Evolutionary conservation across 2,329 filamentous ascomycete genomes (phyloP).

Genomic region (Botryotinia calthae): DNA sequence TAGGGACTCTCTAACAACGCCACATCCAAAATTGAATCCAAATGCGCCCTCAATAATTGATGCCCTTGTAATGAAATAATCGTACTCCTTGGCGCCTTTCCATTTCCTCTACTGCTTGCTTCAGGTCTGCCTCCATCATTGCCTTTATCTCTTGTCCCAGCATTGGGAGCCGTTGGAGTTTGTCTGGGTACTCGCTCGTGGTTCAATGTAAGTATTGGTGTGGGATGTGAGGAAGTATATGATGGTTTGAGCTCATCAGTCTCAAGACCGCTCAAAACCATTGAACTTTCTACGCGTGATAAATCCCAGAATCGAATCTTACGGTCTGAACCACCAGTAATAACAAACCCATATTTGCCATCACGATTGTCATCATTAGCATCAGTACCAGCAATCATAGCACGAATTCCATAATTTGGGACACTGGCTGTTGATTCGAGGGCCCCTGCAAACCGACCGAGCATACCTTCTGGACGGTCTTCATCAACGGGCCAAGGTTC

Average conservation of each 20-base stretch:
- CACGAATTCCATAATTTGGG: constrained; percentile 64
- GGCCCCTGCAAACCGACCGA: constrained; percentile 76
- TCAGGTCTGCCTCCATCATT: constrained; percentile 32
- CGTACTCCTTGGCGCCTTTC: constrained; percentile 66
- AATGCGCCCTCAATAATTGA: constrained; percentile 77
- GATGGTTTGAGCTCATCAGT: constrained; percentile 69
- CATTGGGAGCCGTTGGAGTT: constrained; percentile 36
- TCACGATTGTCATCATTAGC: constrained; percentile 68
- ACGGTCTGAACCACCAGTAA: constrained; percentile 86
- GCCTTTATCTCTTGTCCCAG: constrained; percentile 26
- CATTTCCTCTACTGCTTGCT: constrained; percentile 34
- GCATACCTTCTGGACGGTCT: constrained; percentile 81
- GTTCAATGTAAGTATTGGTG: constrained; percentile 61
- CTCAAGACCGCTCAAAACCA: constrained; percentile 75
- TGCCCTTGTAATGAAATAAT: constrained; percentile 88
- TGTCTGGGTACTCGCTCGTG: constrained; percentile 50
- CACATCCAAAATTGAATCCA: constrained; percentile 85
- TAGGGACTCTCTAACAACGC: constrained; percentile 87
- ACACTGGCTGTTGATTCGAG: constrained; percentile 57
- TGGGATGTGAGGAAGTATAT: constrained; percentile 64
- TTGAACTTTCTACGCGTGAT: constrained; percentile 70
- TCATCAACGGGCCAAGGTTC: constrained; percentile 88
- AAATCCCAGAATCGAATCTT: constrained; percentile 95
- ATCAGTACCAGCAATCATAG: constrained; percentile 71
- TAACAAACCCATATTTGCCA: constrained; percentile 74